These are phyloP conservation scores for Raphanus sativus DNA, from an alignment of 345 rosid genomes.

Conservation along the genomic window DNA sequence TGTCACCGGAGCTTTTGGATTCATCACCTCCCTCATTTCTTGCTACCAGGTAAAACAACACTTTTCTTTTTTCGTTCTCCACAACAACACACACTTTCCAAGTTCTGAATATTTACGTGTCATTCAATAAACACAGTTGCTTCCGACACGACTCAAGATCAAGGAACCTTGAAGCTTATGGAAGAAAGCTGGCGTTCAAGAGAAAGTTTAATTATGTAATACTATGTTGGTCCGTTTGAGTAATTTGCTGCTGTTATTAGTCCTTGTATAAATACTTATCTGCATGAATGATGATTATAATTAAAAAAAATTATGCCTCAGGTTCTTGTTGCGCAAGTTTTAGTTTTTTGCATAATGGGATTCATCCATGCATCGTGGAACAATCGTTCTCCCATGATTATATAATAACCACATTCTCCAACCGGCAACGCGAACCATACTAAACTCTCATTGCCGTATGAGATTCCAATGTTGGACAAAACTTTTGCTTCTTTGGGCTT, in stretches of 20 bases:
- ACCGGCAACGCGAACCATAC: not conserved
- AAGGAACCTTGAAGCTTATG: constrained; percentile 25
- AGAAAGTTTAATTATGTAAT: too few relatives aligned
- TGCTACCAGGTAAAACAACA: constrained; percentile 64
- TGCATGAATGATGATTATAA: constrained; percentile 13
- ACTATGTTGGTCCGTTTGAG: not conserved
- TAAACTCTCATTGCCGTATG: not conserved
- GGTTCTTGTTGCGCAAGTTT: constrained; percentile 7
- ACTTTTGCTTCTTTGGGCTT: constrained; percentile 9
- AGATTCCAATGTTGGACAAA: constrained; percentile 19
- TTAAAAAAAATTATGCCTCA: constrained; percentile 5
- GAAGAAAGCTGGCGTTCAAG: not conserved
- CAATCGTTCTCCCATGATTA: not conserved
- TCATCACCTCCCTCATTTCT: constrained; percentile 74
- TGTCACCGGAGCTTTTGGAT: constrained; percentile 88
- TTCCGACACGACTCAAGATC: constrained; percentile 36
- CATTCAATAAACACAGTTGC: constrained; percentile 27
- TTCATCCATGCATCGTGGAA: not conserved
- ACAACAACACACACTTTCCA: not conserved
- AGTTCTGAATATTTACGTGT: not conserved
- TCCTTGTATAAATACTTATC: constrained; percentile 30
- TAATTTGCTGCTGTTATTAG: constrained; percentile 17
- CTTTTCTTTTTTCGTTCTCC: not conserved
- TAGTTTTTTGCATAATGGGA: not conserved
- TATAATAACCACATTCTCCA: not conserved